Percentiles rank a stretch among this genome's conserved stretches.
Evolutionary conservation across 2,329 filamentous ascomycete species (phyloP).

Genomic region (Aspergillus thermomutatus): DNA sequence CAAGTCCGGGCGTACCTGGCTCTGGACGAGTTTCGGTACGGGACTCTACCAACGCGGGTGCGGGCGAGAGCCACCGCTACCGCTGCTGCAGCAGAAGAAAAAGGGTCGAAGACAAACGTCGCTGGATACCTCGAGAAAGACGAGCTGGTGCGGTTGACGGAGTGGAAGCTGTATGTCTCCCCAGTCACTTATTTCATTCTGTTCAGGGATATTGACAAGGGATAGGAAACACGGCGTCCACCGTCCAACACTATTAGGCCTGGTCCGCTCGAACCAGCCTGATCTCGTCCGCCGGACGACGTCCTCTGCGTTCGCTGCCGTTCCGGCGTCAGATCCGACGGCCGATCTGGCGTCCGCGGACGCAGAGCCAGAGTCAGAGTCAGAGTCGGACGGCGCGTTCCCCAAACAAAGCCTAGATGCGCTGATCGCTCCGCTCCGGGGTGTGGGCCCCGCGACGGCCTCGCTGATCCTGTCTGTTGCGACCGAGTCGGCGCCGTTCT

Average conservation of each 20-base stretch:
- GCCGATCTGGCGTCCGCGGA: background rate
- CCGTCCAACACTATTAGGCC: constrained; percentile 39
- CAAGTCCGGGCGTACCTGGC: constrained; percentile 25
- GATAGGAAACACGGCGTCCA: constrained; percentile 38
- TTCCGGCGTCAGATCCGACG: constrained; percentile 9
- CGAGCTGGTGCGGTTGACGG: constrained; percentile 37
- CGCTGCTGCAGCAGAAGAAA: constrained; percentile 12
- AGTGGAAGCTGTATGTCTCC: constrained; percentile 43
- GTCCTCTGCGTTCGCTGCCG: constrained; percentile 22
- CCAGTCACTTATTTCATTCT: background rate
- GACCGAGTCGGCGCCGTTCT: constrained; percentile 35
- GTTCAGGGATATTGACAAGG: background rate
- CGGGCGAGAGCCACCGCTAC: constrained; percentile 11
- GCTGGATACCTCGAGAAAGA: constrained; percentile 28
- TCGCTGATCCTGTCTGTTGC: constrained; percentile 40
- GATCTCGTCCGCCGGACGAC: constrained; percentile 26
- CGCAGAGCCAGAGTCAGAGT: background rate
- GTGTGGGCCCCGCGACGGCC: constrained; percentile 42
- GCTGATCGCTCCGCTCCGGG: constrained; percentile 35
- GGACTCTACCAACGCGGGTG: constrained; percentile 26
- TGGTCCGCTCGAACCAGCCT: constrained; percentile 36
- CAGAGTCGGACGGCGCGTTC: constrained; percentile 15
- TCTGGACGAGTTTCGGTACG: constrained; percentile 40
- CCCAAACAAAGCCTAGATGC: constrained; percentile 31
- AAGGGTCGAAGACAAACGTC: constrained; percentile 5